Evolutionary conservation across 2,329 filamentous ascomycete species (phyloP).

Genomic region (Triangularia verruculosa): DNA sequence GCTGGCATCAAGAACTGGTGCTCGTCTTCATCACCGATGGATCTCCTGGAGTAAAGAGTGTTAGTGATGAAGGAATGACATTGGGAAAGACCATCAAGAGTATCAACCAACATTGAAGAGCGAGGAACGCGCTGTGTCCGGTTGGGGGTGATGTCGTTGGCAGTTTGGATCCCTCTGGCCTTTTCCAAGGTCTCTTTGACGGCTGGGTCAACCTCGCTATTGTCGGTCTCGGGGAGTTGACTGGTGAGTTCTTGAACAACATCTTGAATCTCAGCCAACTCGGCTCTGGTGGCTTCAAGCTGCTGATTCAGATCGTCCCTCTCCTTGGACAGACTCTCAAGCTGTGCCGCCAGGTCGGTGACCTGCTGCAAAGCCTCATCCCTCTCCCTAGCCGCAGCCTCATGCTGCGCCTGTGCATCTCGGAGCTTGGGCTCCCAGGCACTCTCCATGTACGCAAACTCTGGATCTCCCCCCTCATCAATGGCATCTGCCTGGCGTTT

Average conservation of each 20-base stretch:
- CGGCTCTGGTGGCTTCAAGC: neutral
- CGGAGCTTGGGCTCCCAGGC: neutral
- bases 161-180: neutral
- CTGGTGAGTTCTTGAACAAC: neutral
- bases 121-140: neutral
- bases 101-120: neutral
- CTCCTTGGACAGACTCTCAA: neutral
- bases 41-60: neutral
- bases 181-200: neutral
- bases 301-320: neutral
- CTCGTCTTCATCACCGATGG: neutral
- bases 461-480: neutral
- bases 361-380: neutral
- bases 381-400: neutral
- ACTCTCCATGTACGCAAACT: neutral
- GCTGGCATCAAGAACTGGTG: neutral
- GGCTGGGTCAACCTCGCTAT: neutral
- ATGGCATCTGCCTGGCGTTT: neutral
- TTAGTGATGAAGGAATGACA: neutral
- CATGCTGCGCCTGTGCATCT: neutral
- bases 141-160: neutral
- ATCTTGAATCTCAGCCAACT: neutral
- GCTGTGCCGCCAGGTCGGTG: neutral
- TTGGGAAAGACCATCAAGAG: neutral
- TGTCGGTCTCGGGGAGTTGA: neutral